These are phyloP conservation scores for Clavispora carvajalis DNA, from an alignment of 805 yeast species.

Conservation along the genomic window DNA sequence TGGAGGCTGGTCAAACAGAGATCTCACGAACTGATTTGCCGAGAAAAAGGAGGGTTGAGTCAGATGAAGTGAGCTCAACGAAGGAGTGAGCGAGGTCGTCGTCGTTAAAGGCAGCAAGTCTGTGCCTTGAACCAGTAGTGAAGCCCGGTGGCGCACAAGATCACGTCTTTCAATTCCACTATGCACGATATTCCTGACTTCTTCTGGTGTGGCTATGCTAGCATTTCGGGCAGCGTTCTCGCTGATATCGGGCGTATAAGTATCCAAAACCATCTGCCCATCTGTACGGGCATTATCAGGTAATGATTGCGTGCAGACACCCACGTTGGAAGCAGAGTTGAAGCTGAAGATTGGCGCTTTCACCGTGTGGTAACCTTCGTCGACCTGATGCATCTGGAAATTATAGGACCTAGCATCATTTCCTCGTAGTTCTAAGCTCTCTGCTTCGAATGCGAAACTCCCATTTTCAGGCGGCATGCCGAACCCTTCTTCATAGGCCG, in stretches of 20 bases:
- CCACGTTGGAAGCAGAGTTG: background rate
- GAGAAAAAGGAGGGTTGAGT: conserved; percentile 40
- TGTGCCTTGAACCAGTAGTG: conserved; percentile 10
- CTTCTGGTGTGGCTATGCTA: background rate
- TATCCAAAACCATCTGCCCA: background rate
- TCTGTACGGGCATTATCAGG: background rate
- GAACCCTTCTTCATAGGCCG: background rate
- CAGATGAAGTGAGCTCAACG: conserved; percentile 35
- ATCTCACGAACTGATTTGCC: conserved; percentile 38
- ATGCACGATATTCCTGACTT: background rate
- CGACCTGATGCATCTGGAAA: background rate
- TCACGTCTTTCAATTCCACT: conserved; percentile 1
- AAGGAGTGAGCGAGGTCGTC: conserved; percentile 39
- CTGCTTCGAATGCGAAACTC: too few species aligned
- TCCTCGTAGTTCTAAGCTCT: background rate
- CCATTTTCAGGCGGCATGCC: background rate
- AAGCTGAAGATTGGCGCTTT: background rate
- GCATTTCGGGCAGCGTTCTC: background rate
- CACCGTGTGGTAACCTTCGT: background rate
- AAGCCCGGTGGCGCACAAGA: conserved; percentile 11
- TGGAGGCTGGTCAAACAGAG: conserved; percentile 34
- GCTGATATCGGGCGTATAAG: background rate
- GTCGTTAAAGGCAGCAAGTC: conserved; percentile 41
- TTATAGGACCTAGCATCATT: background rate
- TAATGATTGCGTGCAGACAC: background rate